Evolutionary conservation across 176 grass and related monocot genomes (phyloP).

Genomic region (Urochloa ruziziensis): DNA sequence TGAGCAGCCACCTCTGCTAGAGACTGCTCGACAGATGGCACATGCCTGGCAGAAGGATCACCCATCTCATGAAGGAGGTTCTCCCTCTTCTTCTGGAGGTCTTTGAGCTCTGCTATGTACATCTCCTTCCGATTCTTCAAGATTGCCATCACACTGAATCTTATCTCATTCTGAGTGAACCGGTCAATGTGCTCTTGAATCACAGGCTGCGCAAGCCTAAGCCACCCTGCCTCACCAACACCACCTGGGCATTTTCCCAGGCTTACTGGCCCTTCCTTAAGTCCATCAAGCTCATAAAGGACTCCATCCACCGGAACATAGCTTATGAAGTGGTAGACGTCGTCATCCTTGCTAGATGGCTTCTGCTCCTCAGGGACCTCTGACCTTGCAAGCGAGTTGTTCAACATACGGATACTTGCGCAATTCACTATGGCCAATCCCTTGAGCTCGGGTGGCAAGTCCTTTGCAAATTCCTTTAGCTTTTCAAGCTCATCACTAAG

Average conservation of each 20-base stretch:
- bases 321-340: constrained; percentile 96
- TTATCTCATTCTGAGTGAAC: constrained; percentile 78
- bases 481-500: constrained; percentile 69
- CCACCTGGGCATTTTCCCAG: constrained; percentile 74
- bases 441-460: constrained; percentile 86
- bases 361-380: constrained; percentile 78
- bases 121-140: constrained; percentile 94
- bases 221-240: constrained; percentile 63
- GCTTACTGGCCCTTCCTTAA: constrained; percentile 86
- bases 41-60: constrained; percentile 29
- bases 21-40: constrained; percentile 55
- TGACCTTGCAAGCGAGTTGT: constrained; percentile 78
- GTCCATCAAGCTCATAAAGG: constrained; percentile 90
- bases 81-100: constrained; percentile 91
- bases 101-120: constrained; percentile 71
- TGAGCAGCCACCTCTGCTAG: constrained; percentile 78
- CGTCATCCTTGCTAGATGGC: constrained; percentile 67
- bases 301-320: constrained; percentile 85
- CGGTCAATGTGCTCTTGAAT: constrained; percentile 67
- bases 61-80: constrained; percentile 68
- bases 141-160: constrained; percentile 87
- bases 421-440: constrained; percentile 88
- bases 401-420: constrained; percentile 68
- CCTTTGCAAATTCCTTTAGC: constrained; percentile 89
- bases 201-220: constrained; percentile 63